A percentile compares a stretch with the other conserved stretches of the same genome.
These are phyloP conservation scores for Geotrichum candidum DNA, from an alignment of 1,139 yeast species.

Conservation along the genomic window DNA sequence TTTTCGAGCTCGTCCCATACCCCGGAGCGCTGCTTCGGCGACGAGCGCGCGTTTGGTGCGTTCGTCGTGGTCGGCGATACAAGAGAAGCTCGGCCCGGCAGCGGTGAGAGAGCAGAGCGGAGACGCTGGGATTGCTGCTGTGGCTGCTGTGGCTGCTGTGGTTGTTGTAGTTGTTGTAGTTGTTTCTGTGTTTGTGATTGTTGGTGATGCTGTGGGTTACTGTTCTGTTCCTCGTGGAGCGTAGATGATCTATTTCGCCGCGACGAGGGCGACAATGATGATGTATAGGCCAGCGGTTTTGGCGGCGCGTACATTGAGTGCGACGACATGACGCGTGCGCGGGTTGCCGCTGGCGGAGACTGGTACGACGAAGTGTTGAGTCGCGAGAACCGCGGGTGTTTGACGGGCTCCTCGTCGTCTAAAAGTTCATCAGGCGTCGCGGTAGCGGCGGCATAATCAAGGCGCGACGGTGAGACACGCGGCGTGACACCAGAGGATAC, in stretches of 20 bases:
- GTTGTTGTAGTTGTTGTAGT: not conserved
- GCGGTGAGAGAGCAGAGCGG: not conserved
- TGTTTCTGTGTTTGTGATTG: not conserved
- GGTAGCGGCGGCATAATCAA: not conserved
- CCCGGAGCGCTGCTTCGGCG: not conserved
- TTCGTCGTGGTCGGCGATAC: not conserved
- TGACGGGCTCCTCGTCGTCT: not conserved
- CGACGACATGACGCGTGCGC: not conserved
- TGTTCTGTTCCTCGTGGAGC: not conserved
- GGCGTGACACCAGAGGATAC: not conserved
- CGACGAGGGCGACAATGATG: not conserved
- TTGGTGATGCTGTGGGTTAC: not conserved
- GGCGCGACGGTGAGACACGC: not conserved
- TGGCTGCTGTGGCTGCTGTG: not conserved
- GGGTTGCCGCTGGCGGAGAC: not conserved
- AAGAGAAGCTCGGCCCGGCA: not conserved
- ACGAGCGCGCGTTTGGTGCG: not conserved
- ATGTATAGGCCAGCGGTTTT: not conserved
- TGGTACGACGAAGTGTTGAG: not conserved
- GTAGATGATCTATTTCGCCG: not conserved
- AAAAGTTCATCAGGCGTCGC: not conserved
- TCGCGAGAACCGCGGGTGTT: not conserved
- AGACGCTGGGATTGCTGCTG: not conserved
- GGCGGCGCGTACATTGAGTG: not conserved
- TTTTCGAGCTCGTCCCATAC: conserved; percentile 15